phyloP scores from a whole-genome alignment of 306 rosid genomes.

The Begonia masoniana region DNA sequence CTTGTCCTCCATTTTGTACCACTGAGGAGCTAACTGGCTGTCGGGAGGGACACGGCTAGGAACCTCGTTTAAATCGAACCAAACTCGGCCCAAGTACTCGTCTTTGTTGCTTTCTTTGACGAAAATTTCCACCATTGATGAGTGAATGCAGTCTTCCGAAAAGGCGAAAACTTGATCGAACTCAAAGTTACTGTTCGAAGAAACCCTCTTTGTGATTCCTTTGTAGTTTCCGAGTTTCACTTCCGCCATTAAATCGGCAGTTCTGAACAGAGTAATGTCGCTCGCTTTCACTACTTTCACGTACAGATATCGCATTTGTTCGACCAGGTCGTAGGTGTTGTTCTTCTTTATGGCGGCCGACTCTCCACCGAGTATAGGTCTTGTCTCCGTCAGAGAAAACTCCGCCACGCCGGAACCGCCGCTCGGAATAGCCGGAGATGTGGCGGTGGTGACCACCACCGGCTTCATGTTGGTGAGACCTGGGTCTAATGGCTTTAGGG shows the following conservation, averaged over 20 bases:
- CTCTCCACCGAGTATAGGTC: constrained; percentile 51
- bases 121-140: constrained; percentile 39
- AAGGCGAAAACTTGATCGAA: constrained; percentile 53
- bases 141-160: constrained; percentile 41
- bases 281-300: constrained; percentile 35
- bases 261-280: constrained; percentile 25
- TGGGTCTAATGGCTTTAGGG: constrained; percentile 25
- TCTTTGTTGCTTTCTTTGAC: constrained; percentile 42
- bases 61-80: constrained; percentile 51
- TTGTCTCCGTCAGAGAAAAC: constrained; percentile 46
- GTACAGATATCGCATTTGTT: constrained; percentile 50
- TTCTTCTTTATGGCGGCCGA: constrained; percentile 33
- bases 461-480: constrained; percentile 28
- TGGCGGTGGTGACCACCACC: constrained; percentile 20
- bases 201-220: constrained; percentile 37
- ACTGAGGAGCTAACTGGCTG: constrained; percentile 53
- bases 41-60: constrained; percentile 46
- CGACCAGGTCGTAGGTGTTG: constrained; percentile 51
- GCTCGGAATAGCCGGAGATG: constrained; percentile 12
- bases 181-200: constrained; percentile 15
- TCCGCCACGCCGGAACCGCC: constrained; percentile 19
- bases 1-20: constrained; percentile 59
- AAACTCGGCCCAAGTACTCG: constrained; percentile 34
- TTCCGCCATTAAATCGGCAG: constrained; percentile 37
- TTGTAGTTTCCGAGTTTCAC: constrained; percentile 54